Base-by-base conservation (phyloP, 192 early-diverging fungal species). In the Coemansia sp. region DNA sequence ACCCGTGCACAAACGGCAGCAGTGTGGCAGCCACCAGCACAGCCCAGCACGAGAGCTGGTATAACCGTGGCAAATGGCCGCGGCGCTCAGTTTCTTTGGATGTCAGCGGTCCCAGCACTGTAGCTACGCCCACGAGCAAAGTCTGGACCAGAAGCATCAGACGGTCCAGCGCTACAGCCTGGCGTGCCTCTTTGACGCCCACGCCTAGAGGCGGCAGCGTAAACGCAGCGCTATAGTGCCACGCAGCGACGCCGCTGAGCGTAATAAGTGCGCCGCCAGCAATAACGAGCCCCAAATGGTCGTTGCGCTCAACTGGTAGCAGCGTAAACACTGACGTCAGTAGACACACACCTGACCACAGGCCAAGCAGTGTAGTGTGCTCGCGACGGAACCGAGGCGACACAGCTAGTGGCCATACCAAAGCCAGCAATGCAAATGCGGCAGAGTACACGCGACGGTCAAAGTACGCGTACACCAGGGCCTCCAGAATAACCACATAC, bases 391-490 rank as follows among this genome's bases (percentile, higher is more conserved):
- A 68, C 39, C 62, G 68, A 11, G 72, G 63, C 27, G 90, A 78
- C 61, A 91, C 83, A 0, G 84, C 62, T 2, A 87, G 45, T 11
- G 73, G 66, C 59, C 92, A 92, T 84, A 89, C 90, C 5, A 87
- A 47, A 3, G 91, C 87, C 19, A 88, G 72, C 32, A 89, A 48
- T 35, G 86, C 56, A 66, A 97, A 89, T 50, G 69, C 78, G 24
- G 65, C 69, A 27, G 78, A 61, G 66, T 81, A 81, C 10, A 81
- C 69, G 50, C 78, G 72, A 25, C 95, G 87, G 54, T 88, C 71
- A 72, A 97, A 97, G 74, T 92, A 97, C 59, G 90, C 93, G 52
- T 84, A 89, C 51, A 94, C 95, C 66, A 97, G 76, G 9, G 90
- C 67, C 76, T 97, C 93, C 10, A 97, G 77, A 6, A 81, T 78